Evolutionary conservation across 1,284 basidiomycete genomes (phyloP), one percentile per base, ranked within the genome.

Genomic region (Sporisorium exsertum): DNA sequence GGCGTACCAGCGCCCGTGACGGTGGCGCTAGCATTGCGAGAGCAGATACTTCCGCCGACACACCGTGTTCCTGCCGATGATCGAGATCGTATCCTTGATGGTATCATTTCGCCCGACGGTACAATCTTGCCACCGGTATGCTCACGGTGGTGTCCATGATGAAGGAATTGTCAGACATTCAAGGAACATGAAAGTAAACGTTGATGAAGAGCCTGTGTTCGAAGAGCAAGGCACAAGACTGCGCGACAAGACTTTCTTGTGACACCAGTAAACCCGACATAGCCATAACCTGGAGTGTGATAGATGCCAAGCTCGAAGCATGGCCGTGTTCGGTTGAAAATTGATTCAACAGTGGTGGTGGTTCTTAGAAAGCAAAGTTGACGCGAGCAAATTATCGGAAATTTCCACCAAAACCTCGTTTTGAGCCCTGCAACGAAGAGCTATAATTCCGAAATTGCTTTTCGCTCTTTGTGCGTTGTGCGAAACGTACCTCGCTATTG

Each of bases 11-110:
- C 72, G 2, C 68, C 72, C 7, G 72, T 83, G 8, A 55, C 78
- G 72, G 85, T 85, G 16, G 85, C 85, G 7, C 64, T 86, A 32
- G 83, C 84, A 7, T 65, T 86, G 15, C 47, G 61, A 27, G 80
- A 76, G 45, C 85, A 86, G 58, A 77, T 86, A 15, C 66, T 85
- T 2, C 69, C 79, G 6, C 45, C 71, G 5, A 64, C 63, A 15
- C 66, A 81, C 24, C 58, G 55, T 29, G 84, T 86, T 12, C 85
- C 85, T 8, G 70, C 79, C 13, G 83, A 84, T 42, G 81, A 85
- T 56, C 78, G 73, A 43, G 86, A 86, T 61, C 74, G 78, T 10
- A 53, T 81, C 24, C 77, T 84, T 10, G 84, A 86, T 43, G 72
- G 71, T 8, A 78, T 86, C 52, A 56, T 86, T 18, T 76, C 80